Evolutionary conservation across 192 early-diverging fungal species (phyloP).

Genomic region (Lunasporangiospora selenospora): DNA sequence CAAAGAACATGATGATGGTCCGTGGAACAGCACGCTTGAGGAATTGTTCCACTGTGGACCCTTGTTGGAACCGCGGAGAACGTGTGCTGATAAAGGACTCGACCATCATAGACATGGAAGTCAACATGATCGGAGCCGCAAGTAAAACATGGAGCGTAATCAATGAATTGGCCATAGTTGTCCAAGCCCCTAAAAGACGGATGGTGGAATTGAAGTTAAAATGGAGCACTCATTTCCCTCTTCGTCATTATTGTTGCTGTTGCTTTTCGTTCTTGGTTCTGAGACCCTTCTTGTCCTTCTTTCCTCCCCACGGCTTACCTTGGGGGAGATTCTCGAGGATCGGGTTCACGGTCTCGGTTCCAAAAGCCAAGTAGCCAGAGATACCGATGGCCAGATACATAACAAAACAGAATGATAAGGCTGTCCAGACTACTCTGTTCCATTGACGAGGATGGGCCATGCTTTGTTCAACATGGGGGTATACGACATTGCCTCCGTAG

Average conservation of each 20-base stretch:
- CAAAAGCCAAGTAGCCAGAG: constrained; percentile 77
- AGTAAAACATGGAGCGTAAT: constrained; percentile 82
- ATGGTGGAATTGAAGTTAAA: no score
- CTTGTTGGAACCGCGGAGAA: constrained; percentile 12
- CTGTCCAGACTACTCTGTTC: constrained; percentile 61
- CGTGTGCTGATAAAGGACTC: constrained; percentile 57
- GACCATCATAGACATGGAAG: constrained; percentile 67
- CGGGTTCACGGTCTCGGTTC: constrained; percentile 63
- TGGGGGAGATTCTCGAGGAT: constrained; percentile 69
- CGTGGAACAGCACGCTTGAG: constrained; percentile 59
- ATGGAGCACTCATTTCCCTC: no score
- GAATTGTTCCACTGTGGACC: constrained; percentile 56
- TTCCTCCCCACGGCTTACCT: no score
- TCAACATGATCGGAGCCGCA: constrained; percentile 78
- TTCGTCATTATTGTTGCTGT: no score
- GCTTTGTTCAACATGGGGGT: constrained; percentile 77
- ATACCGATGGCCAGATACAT: constrained; percentile 74
- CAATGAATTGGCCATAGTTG: constrained; percentile 70
- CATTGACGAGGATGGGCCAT: constrained; percentile 78
- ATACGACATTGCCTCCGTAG: constrained; percentile 80
- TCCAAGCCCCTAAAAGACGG: constrained; percentile 58
- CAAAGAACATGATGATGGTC: constrained; percentile 54
- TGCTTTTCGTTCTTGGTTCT: no score
- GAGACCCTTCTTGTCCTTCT: no score
- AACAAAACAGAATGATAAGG: constrained; percentile 63